Percentiles rank a stretch among this genome's conserved stretches.
phyloP scores from a whole-genome alignment of 768 basidiomycete species.

The Trametes elegans region DNA sequence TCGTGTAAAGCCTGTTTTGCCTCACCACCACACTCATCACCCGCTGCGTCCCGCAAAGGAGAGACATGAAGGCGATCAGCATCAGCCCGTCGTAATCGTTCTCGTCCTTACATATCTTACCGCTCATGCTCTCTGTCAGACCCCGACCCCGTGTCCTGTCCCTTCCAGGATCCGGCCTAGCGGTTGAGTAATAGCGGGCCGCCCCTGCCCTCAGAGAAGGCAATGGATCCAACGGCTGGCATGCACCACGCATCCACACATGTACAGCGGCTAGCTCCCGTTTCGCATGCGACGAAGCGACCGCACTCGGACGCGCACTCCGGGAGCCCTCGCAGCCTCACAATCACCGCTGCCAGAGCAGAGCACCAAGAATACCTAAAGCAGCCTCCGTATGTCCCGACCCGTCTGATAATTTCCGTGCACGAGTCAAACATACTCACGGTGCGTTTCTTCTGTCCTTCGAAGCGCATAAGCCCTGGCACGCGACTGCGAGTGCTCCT shows the following conservation, averaged over 20 bases:
- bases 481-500: no score
- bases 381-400: background rate
- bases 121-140: background rate
- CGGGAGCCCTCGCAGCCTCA: background rate
- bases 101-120: background rate
- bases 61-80: background rate
- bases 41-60: background rate
- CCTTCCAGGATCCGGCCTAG: constrained; percentile 1
- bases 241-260: background rate
- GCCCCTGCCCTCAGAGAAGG: background rate
- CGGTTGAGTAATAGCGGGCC: background rate
- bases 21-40: background rate
- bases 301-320: no score
- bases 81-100: background rate
- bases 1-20: background rate
- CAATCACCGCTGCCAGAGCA: background rate
- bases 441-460: no score
- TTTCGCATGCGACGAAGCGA: no score
- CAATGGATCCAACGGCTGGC: background rate
- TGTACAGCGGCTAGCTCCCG: background rate
- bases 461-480: no score
- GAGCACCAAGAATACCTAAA: background rate
- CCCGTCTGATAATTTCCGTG: background rate
- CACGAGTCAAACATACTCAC: no score
- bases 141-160: background rate